phyloP scores from a whole-genome alignment of 495 filamentous ascomycete genomes.

The Penicillium daleae region DNA sequence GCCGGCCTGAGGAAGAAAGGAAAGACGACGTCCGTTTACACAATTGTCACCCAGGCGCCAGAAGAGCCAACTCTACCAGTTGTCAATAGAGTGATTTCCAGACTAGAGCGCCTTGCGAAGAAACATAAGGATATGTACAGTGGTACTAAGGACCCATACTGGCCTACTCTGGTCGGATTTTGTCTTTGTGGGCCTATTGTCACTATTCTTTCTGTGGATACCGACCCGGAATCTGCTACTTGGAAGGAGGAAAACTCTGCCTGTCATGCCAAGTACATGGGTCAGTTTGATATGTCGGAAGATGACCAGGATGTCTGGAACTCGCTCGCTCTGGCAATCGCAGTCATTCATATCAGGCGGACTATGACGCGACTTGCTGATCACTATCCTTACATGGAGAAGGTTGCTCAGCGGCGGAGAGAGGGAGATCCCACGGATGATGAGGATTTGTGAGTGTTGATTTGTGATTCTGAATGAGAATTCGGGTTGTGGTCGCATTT shows the following conservation, averaged over 20 bases:
- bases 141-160: neutral
- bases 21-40: slow-evolving; percentile 35
- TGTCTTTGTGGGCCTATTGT: slow-evolving; percentile 47
- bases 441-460: slow-evolving; percentile 14
- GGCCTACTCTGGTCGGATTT: slow-evolving; percentile 42
- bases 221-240: slow-evolving; percentile 25
- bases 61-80: slow-evolving; percentile 35
- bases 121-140: slow-evolving; percentile 26
- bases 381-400: slow-evolving; percentile 3
- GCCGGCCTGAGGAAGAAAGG: slow-evolving; percentile 29
- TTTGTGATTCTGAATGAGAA: neutral
- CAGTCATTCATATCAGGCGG: slow-evolving; percentile 41
- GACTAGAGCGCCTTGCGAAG: slow-evolving; percentile 33
- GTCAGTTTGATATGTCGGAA: slow-evolving; percentile 45
- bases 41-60: slow-evolving; percentile 35
- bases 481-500: too few relatives aligned
- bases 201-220: slow-evolving; percentile 45
- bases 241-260: slow-evolving; percentile 12
- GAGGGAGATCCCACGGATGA: slow-evolving; percentile 1
- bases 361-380: slow-evolving; percentile 39
- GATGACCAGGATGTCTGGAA: slow-evolving; percentile 52
- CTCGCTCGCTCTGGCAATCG: slow-evolving; percentile 48
- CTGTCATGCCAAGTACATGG: slow-evolving; percentile 34
- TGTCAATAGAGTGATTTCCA: slow-evolving; percentile 33
- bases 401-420: slow-evolving; percentile 8